Evolutionary conservation across 306 rosid genomes (phyloP).

Genomic region (Begonia loranthoides): DNA sequence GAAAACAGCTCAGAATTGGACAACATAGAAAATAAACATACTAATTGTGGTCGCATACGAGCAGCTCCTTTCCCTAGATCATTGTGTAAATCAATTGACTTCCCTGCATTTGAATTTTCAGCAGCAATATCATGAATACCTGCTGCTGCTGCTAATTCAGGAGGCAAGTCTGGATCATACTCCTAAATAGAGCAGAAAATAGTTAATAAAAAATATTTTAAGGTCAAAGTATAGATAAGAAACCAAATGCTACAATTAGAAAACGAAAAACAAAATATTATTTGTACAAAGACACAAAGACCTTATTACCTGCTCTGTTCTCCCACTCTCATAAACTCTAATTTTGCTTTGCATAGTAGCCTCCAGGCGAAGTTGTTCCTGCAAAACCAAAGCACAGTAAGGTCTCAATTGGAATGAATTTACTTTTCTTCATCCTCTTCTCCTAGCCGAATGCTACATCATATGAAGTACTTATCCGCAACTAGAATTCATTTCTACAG

Average conservation of each 20-base stretch:
- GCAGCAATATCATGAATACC: conserved; percentile 51
- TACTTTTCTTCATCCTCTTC: not conserved
- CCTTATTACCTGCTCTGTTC: conserved; percentile 71
- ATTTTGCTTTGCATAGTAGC: conserved; percentile 99
- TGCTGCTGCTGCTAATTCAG: conserved; percentile 93
- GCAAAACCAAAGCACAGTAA: conserved; percentile 9
- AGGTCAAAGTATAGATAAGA: not conserved
- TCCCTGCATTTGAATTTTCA: conserved; percentile 43
- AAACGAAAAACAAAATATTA: conserved; percentile 3
- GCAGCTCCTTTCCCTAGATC: conserved; percentile 52
- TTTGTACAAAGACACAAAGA: conserved; percentile 9
- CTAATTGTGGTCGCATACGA: conserved; percentile 67
- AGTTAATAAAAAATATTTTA: not conserved
- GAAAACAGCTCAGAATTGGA: not conserved
- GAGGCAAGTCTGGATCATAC: conserved; percentile 97
- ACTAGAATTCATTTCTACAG: no score
- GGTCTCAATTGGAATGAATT: not conserved
- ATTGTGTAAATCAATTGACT: conserved; percentile 45
- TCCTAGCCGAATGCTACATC: not conserved
- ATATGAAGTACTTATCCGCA: no score
- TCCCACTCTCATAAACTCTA: conserved; percentile 93
- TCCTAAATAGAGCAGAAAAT: conserved; percentile 38
- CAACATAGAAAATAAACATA: conserved; percentile 13
- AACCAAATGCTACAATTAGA: not conserved
- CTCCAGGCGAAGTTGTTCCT: conserved; percentile 98